A percentile compares a stretch with the other conserved stretches of the same genome.
Conservation (phyloP, 495 filamentous ascomycete genomes). For the Neurospora cerealis region DNA sequence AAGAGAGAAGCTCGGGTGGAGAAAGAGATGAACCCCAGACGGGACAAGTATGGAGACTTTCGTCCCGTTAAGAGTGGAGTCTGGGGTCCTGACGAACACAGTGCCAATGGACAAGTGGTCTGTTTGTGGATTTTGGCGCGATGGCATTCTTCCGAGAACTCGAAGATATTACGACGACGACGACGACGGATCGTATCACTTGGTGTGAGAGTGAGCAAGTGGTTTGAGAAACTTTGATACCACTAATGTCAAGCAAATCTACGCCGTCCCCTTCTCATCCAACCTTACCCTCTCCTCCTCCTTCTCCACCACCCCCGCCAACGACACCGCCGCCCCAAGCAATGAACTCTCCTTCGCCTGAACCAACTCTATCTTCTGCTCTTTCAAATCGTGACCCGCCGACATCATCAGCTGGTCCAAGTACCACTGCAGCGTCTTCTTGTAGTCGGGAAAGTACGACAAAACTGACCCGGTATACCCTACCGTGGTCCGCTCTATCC, state of each 20-base stretch:
- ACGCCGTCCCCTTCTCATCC: not conserved
- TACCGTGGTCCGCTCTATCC: conserved; percentile 31
- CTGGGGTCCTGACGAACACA: not conserved
- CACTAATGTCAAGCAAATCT: not conserved
- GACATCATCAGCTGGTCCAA: conserved; percentile 36
- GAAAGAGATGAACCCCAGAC: not conserved
- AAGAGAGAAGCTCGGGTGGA: not conserved
- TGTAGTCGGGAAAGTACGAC: conserved; percentile 53
- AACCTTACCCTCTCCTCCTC: not conserved
- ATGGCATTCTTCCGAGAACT: not conserved
- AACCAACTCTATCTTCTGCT: conserved; percentile 39
- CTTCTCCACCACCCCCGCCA: conserved; percentile 15
- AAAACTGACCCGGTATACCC: conserved; percentile 58
- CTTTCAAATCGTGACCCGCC: not conserved
- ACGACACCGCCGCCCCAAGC: conserved; percentile 52
- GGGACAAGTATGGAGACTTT: not conserved
- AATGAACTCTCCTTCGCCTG: conserved; percentile 51
- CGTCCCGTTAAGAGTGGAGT: not conserved
- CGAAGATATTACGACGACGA: not conserved
- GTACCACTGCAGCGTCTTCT: conserved; percentile 35
- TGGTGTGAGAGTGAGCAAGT: no score
- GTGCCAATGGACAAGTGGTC: not conserved
- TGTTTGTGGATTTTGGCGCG: not conserved
- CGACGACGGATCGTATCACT: no score
- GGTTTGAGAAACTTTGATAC: no score